These are phyloP conservation scores for Zhuliangozyma parablackwelliae DNA, from an alignment of 1,139 yeast genomes.

Conservation along the genomic window DNA sequence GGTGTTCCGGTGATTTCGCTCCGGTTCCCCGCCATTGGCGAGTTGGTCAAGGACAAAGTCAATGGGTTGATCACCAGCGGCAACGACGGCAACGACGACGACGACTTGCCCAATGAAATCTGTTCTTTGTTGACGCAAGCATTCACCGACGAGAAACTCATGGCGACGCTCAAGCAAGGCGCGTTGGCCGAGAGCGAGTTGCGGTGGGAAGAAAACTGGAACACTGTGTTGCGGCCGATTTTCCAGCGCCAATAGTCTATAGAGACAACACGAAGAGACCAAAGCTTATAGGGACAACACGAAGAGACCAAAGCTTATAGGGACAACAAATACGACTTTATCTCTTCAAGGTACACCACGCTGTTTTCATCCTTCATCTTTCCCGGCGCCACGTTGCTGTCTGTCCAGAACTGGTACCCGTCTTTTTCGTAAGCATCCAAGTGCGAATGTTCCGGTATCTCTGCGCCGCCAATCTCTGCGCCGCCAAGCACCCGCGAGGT, in stretches of 20 bases:
- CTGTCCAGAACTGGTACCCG: constrained; percentile 50
- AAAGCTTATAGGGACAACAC: neutral
- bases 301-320: constrained; percentile 7
- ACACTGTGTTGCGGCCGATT: constrained; percentile 15
- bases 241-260: constrained; percentile 13
- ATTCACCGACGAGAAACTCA: constrained; percentile 35
- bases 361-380: constrained; percentile 41
- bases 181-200: constrained; percentile 63
- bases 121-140: constrained; percentile 43
- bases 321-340: constrained; percentile 12
- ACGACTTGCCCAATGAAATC: constrained; percentile 30
- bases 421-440: constrained; percentile 44
- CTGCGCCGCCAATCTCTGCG: neutral
- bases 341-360: constrained; percentile 14
- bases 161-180: constrained; percentile 50
- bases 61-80: constrained; percentile 42
- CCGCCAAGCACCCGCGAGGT: constrained; percentile 33
- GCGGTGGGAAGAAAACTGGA: constrained; percentile 83
- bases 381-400: constrained; percentile 18
- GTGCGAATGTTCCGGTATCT: constrained; percentile 44
- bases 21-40: constrained; percentile 66
- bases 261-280: neutral
- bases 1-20: constrained; percentile 89
- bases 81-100: constrained; percentile 26
- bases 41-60: constrained; percentile 45